Evolutionary conservation across 176 grass and related monocot species (phyloP), one percentile per base, ranked within the genome.

Genomic region (Carex cristatella): DNA sequence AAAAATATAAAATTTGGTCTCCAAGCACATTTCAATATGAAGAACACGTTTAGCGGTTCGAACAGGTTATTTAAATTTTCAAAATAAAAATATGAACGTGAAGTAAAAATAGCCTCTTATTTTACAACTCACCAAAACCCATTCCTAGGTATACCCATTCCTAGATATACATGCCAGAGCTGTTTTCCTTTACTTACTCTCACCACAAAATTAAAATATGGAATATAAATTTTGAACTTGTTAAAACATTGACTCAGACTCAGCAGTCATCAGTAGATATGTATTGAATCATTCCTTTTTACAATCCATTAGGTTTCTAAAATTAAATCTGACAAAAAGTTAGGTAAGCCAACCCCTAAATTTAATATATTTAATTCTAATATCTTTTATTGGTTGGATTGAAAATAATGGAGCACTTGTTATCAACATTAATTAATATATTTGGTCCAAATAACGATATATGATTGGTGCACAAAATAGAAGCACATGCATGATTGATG

Each of bases 401-500:
- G n/a, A 64, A 73, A 73, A 73, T 48, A 70, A 33, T 32, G 30
- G 33, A 18, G 6, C 67, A 73, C 12, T 76, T 70, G 35, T 18
- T 27, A 10, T 72, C 40, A 23, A 23, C 9, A 44, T 42, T 74
- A 56, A 77, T 42, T 53, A 32, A 77, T 40, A 40, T 53, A 74
- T 11, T 28, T 54, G 48, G 72, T 55, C 48, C n/a, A 77, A 23
- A 23, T 23, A 23, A 56, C 56, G 38, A 40, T 40, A 40, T 11
- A 55, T 19, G 72, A 49, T 77, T 77, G 72, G 72, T 55, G 72
- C 72, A 55, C 11, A 54, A 0, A 37, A 18, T 4, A 76, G 10
- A 28, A 76, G 49, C 72, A 77, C 49, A 77, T 77, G 48, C 72
- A 18, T 69, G 66, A 69, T 56, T 77, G 49, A 18, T 69, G 66